phyloP scores from a whole-genome alignment of 2,329 filamentous ascomycete genomes.

The Ceratocystis huliohia region DNA sequence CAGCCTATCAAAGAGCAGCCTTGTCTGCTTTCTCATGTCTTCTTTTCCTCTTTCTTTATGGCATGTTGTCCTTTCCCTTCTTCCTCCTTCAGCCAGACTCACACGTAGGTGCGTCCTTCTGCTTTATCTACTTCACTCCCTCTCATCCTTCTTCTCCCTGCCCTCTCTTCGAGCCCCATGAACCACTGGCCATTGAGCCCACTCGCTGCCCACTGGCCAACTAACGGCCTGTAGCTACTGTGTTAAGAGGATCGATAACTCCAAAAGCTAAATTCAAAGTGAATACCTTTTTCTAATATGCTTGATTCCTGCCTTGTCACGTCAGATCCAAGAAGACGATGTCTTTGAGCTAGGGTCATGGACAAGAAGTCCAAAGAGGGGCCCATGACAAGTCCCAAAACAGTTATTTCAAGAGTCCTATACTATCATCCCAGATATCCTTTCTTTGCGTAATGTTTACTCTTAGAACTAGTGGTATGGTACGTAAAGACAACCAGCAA shows the following conservation, averaged over 20 bases:
- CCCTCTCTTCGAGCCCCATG: not conserved
- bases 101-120: not conserved
- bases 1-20: not conserved
- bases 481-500: too few relatives aligned
- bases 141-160: not conserved
- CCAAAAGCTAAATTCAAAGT: not conserved
- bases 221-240: not conserved
- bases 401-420: too few relatives aligned
- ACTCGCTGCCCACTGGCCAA: not conserved
- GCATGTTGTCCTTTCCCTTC: conserved; percentile 4
- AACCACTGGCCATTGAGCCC: not conserved
- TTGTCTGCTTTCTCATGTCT: not conserved
- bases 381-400: too few relatives aligned
- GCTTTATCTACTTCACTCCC: not conserved
- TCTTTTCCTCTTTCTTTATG: not conserved
- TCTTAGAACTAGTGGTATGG: too few relatives aligned
- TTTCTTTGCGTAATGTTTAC: too few relatives aligned
- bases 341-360: not conserved
- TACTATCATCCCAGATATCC: too few relatives aligned
- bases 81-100: not conserved
- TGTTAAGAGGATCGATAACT: not conserved
- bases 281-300: too few relatives aligned
- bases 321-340: not conserved
- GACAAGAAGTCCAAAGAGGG: not conserved
- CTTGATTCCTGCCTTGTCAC: not conserved